Conservation (phyloP, 139 green algal genomes). For the Diplosphaera chodatii region DNA sequence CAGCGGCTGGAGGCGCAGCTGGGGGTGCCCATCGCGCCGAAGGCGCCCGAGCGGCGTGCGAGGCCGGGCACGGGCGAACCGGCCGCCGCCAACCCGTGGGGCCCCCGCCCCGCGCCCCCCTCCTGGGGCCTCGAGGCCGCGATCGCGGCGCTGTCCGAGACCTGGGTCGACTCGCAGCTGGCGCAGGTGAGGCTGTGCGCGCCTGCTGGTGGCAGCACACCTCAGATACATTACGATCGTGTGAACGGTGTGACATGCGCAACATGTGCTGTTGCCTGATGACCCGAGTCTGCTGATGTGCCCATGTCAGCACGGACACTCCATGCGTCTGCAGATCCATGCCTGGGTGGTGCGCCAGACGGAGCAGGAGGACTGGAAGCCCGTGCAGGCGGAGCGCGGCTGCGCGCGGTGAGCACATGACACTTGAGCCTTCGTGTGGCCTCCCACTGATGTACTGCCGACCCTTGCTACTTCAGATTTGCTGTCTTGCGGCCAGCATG, state of each 20-base stretch:
- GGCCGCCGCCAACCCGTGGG: too few species aligned
- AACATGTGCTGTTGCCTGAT: too few species aligned
- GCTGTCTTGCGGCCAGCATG: too few species aligned
- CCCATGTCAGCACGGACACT: too few species aligned
- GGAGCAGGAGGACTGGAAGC: constrained; percentile 45
- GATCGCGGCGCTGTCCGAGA: constrained; percentile 23
- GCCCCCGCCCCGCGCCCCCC: background rate
- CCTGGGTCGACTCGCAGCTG: constrained; percentile 15
- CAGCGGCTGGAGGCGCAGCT: constrained; percentile 27
- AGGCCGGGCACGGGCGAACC: background rate
- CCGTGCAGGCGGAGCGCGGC: constrained; percentile 23
- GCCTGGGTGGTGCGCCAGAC: constrained; percentile 50
- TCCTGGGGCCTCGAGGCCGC: constrained; percentile 21
- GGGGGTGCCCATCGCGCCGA: constrained; percentile 1
- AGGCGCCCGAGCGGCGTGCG: background rate
- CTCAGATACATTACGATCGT: too few species aligned
- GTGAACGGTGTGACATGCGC: too few species aligned
- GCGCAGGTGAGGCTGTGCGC: too few species aligned
- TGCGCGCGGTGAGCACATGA: background rate
- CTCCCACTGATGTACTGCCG: too few species aligned
- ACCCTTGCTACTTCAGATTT: too few species aligned
- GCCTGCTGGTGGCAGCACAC: too few species aligned
- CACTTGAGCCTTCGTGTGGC: too few species aligned
- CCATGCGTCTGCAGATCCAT: constrained; percentile 23
- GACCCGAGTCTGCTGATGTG: too few species aligned